Conservation (phyloP, 306 rosid species). For the Castanea crenata region DNA sequence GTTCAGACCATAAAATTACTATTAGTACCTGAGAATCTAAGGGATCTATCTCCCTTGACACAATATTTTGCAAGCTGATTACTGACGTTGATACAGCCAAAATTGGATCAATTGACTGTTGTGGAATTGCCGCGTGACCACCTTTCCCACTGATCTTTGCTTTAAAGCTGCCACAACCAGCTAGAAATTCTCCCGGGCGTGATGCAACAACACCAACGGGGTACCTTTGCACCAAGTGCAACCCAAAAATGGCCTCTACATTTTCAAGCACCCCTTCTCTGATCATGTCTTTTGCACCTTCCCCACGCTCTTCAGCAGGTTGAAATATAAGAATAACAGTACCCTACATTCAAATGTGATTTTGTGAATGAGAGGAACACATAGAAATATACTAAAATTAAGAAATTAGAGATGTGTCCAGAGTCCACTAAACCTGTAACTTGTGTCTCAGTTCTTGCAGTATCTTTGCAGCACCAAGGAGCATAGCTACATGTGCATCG, state of each 20-base stretch:
- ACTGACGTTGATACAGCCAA: slow-evolving; percentile 81
- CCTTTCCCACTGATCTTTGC: slow-evolving; percentile 80
- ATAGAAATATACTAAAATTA: background rate
- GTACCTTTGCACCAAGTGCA: slow-evolving; percentile 47
- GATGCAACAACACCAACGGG: slow-evolving; percentile 68
- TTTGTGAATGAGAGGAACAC: background rate
- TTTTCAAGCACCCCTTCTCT: slow-evolving; percentile 64
- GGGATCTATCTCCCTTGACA: slow-evolving; percentile 86
- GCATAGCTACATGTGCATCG: slow-evolving; percentile 86
- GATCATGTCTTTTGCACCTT: slow-evolving; percentile 81
- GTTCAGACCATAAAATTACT: no score
- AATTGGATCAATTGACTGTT: slow-evolving; percentile 64
- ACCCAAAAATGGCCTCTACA: slow-evolving; percentile 75
- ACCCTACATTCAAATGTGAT: slow-evolving; percentile 44
- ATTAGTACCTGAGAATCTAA: slow-evolving; percentile 74
- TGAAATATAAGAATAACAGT: slow-evolving; percentile 79
- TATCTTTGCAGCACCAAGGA: slow-evolving; percentile 88
- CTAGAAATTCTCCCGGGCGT: slow-evolving; percentile 77
- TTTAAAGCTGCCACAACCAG: slow-evolving; percentile 95
- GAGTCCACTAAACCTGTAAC: slow-evolving; percentile 42
- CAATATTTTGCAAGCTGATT: slow-evolving; percentile 76
- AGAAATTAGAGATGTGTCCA: slow-evolving; percentile 1
- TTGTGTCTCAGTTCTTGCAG: slow-evolving; percentile 53
- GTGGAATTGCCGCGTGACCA: slow-evolving; percentile 75
- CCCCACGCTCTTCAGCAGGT: slow-evolving; percentile 85